A percentile compares a stretch with the other conserved stretches of the same genome.
phyloP scores from a whole-genome alignment of 2,329 filamentous ascomycete genomes.

The Pseudovirgaria hyperparasitica region DNA sequence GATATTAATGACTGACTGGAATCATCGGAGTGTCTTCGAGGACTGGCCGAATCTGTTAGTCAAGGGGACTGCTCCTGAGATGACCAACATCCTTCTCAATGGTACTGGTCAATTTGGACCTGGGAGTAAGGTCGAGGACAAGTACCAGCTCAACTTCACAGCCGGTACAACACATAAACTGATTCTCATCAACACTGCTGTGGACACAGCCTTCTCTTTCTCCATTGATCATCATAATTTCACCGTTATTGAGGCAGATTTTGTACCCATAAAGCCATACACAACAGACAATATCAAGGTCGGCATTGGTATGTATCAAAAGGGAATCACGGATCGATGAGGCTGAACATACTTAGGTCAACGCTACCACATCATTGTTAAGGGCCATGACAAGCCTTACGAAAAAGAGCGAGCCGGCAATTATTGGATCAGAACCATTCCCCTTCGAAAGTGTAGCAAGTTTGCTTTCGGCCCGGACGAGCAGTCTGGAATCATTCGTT shows the following conservation, averaged over 20 bases:
- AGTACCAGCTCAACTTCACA: slow-evolving; percentile 10
- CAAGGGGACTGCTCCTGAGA: too few relatives aligned
- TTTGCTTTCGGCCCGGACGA: too few relatives aligned
- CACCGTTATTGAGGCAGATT: slow-evolving; percentile 25
- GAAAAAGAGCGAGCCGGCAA: slow-evolving; percentile 4
- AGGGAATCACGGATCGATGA: not conserved
- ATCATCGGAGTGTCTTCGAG: too few relatives aligned
- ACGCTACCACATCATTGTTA: slow-evolving; percentile 9
- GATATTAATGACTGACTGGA: too few relatives aligned
- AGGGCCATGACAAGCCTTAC: slow-evolving; percentile 5
- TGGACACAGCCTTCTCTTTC: slow-evolving; percentile 13
- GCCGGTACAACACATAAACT: slow-evolving; percentile 40
- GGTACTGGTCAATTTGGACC: too few relatives aligned
- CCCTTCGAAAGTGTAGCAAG: too few relatives aligned
- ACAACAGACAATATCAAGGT: slow-evolving; percentile 14
- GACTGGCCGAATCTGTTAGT: slow-evolving; percentile 6
- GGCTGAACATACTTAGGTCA: too few relatives aligned
- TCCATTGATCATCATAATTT: slow-evolving; percentile 25
- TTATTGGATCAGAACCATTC: slow-evolving; percentile 5
- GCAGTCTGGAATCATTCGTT: slow-evolving; percentile 1
- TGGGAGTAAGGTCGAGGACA: too few relatives aligned
- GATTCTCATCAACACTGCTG: slow-evolving; percentile 40
- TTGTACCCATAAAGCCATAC: slow-evolving; percentile 28
- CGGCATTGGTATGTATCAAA: slow-evolving; percentile 3
- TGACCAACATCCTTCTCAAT: slow-evolving; percentile 10